These are phyloP conservation scores for Mycosphaerelloides madeirae DNA, from an alignment of 2,329 filamentous ascomycete species.

Conservation along the genomic window DNA sequence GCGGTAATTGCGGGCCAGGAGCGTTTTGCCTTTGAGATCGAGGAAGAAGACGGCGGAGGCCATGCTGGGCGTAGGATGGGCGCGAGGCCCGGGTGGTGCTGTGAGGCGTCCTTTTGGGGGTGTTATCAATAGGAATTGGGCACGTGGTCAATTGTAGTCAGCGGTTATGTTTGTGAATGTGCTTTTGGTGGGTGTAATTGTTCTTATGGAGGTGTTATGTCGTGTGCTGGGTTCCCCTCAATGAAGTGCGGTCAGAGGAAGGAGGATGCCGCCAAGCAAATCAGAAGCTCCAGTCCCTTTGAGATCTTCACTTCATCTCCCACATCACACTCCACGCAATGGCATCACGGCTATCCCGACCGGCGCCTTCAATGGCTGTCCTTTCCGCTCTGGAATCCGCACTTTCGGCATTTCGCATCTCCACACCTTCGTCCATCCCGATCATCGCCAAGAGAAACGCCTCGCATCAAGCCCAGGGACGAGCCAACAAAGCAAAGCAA, in stretches of 20 bases:
- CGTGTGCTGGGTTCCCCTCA: too few relatives aligned
- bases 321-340: slow-evolving; percentile 6
- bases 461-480: slow-evolving; percentile 60
- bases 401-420: slow-evolving; percentile 29
- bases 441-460: slow-evolving; percentile 45
- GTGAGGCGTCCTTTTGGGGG: not conserved
- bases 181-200: too few relatives aligned
- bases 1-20: slow-evolving; percentile 95
- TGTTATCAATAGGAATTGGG: too few relatives aligned
- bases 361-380: slow-evolving; percentile 27
- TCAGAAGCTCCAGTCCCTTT: slow-evolving; percentile 3
- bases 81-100: slow-evolving; percentile 21
- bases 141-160: too few relatives aligned
- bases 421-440: slow-evolving; percentile 11
- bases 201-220: too few relatives aligned
- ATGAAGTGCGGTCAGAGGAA: too few relatives aligned
- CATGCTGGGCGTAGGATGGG: slow-evolving; percentile 54
- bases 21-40: slow-evolving; percentile 99
- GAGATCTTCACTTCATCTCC: not conserved
- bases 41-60: slow-evolving; percentile 98
- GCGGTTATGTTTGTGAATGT: too few relatives aligned
- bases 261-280: too few relatives aligned
- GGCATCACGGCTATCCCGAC: slow-evolving; percentile 6
- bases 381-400: slow-evolving; percentile 28
- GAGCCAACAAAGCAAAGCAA: slow-evolving; percentile 66